Conservation (phyloP, 2,329 filamentous ascomycete species). For the Tricladium varicosporioides region DNA sequence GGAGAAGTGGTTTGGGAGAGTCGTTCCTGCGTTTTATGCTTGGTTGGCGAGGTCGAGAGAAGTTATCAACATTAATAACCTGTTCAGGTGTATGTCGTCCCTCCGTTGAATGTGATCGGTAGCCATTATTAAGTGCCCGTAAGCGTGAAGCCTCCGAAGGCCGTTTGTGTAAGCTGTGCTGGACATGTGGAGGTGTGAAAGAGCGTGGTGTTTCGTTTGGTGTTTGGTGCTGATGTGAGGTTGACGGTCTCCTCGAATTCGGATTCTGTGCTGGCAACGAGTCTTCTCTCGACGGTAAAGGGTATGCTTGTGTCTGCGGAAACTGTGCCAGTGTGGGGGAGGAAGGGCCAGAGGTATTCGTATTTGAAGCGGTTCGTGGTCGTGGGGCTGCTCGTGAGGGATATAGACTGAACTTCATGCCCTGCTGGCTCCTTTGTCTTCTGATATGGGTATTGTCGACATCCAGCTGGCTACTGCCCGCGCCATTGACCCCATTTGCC, state of each 20-base stretch:
- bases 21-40: conserved; percentile 29
- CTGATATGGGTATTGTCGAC: conserved; percentile 15
- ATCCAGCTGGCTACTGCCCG: conserved; percentile 15
- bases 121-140: conserved; percentile 33
- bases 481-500: conserved; percentile 24
- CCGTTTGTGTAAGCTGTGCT: conserved; percentile 24
- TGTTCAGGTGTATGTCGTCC: conserved; percentile 25
- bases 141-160: conserved; percentile 34
- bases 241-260: conserved; percentile 22
- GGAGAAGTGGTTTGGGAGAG: conserved; percentile 26
- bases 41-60: conserved; percentile 30
- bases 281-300: conserved; percentile 1
- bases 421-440: conserved; percentile 22
- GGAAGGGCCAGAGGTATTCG: conserved; percentile 10
- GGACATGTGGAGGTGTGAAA: conserved; percentile 20
- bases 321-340: conserved; percentile 12
- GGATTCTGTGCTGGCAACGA: conserved; percentile 1
- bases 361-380: conserved; percentile 24
- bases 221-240: conserved; percentile 27
- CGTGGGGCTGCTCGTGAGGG: conserved; percentile 13
- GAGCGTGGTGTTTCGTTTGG: conserved; percentile 23
- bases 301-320: conserved; percentile 13
- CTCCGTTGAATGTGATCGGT: conserved; percentile 27
- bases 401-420: conserved; percentile 32
- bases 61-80: conserved; percentile 24